Percentiles rank a stretch among this genome's conserved stretches.
These are phyloP conservation scores for Emericellopsis cladophorae DNA, from an alignment of 2,329 filamentous ascomycete genomes.

Conservation along the genomic window DNA sequence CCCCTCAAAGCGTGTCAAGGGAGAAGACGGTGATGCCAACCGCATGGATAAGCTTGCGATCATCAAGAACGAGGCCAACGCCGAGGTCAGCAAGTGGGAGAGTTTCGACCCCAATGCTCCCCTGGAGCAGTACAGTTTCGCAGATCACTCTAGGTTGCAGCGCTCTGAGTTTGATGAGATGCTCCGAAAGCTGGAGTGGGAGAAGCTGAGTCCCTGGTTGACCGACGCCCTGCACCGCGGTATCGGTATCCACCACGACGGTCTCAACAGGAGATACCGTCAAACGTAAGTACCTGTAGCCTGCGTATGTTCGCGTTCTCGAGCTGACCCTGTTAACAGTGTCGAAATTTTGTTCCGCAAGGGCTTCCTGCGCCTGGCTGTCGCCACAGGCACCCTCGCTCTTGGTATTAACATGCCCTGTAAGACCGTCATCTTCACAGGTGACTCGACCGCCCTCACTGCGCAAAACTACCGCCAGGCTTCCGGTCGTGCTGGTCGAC, in stretches of 20 bases:
- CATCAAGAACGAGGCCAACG: conserved; percentile 39
- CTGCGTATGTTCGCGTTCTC: neutral
- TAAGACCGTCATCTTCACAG: conserved; percentile 66
- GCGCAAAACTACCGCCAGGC: conserved; percentile 67
- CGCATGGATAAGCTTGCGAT: conserved; percentile 40
- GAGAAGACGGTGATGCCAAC: conserved; percentile 27
- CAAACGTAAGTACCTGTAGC: conserved; percentile 34
- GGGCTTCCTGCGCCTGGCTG: conserved; percentile 56
- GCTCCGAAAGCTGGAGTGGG: conserved; percentile 35
- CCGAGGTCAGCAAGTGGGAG: conserved; percentile 45
- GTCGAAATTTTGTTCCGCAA: conserved; percentile 66
- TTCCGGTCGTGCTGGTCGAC: conserved; percentile 64
- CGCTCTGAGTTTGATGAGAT: conserved; percentile 45
- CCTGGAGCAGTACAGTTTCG: conserved; percentile 52
- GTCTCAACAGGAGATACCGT: conserved; percentile 67
- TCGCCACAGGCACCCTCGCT: conserved; percentile 65
- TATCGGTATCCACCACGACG: conserved; percentile 66
- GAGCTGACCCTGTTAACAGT: conserved; percentile 10
- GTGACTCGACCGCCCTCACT: conserved; percentile 61
- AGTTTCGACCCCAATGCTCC: conserved; percentile 55
- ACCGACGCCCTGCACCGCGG: conserved; percentile 52
- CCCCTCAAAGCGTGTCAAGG: conserved; percentile 18
- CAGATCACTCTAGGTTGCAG: conserved; percentile 45
- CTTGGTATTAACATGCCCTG: conserved; percentile 78
- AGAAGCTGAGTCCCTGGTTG: conserved; percentile 36